phyloP scores from a whole-genome alignment of 2,329 filamentous ascomycete species.

The Botrytis medusae region DNA sequence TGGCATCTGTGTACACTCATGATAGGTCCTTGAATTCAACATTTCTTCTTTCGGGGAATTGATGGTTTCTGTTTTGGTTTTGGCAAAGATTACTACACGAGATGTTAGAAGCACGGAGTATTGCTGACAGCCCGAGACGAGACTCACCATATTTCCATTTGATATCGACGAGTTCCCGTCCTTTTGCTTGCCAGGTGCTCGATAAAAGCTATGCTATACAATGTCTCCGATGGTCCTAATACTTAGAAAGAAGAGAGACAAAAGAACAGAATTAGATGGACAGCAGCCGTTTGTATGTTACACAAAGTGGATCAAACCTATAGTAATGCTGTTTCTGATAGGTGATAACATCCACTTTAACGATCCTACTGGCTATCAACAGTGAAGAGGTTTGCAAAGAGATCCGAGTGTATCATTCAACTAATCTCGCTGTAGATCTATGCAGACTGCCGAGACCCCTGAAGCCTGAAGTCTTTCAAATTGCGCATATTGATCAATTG shows the following conservation, averaged over 20 bases:
- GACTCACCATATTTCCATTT: neutral
- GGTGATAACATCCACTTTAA: neutral
- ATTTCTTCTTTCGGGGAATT: too few species aligned
- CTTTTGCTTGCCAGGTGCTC: neutral
- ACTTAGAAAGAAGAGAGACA: neutral
- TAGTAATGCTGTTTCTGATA: neutral
- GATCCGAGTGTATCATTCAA: neutral
- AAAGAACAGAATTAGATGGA: neutral
- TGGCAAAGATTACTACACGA: neutral
- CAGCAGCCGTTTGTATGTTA: neutral
- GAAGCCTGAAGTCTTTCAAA: neutral
- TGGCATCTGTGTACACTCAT: neutral
- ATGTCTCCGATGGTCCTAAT: fast-evolving
- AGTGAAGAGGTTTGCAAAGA: neutral
- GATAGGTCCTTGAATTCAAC: neutral
- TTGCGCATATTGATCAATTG: neutral
- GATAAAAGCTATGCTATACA: neutral
- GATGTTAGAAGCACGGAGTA: neutral
- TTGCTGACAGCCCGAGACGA: neutral
- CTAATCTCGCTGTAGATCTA: neutral
- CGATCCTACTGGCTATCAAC: neutral
- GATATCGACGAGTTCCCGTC: too few species aligned
- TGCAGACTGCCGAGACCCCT: neutral
- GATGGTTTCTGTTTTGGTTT: neutral
- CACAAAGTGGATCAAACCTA: neutral